Conservation (phyloP, 2,329 filamentous ascomycete species). For the Thermoascus crustaceus region DNA sequence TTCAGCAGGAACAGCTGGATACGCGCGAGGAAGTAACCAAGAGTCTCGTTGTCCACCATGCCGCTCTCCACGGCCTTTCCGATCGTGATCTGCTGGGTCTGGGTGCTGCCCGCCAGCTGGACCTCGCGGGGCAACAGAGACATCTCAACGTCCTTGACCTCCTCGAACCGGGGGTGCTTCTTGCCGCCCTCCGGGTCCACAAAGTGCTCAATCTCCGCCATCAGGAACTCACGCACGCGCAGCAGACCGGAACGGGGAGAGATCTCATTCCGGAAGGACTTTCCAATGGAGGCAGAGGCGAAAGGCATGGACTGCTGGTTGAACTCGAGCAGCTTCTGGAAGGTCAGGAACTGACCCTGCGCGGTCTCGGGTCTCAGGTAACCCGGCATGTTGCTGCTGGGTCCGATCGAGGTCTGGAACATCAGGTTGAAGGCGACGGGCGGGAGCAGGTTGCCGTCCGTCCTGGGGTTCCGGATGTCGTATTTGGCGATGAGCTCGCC, state of each 20-base stretch:
- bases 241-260: constrained; percentile 85
- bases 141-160: constrained; percentile 77
- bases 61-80: constrained; percentile 76
- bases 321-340: constrained; percentile 91
- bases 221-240: constrained; percentile 91
- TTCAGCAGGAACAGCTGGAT: constrained; percentile 85
- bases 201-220: constrained; percentile 99
- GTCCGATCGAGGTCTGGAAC: constrained; percentile 94
- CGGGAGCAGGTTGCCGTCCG: constrained; percentile 64
- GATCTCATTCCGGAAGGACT: constrained; percentile 97
- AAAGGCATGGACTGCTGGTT: constrained; percentile 95
- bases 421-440: constrained; percentile 96
- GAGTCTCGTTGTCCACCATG: constrained; percentile 91
- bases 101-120: constrained; percentile 78
- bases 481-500: constrained; percentile 84
- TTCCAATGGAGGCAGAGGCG: constrained; percentile 92
- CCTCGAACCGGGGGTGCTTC: constrained; percentile 80
- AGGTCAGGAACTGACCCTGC: constrained; percentile 97
- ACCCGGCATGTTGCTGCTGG: constrained; percentile 75
- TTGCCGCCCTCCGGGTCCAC: constrained; percentile 93
- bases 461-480: constrained; percentile 80
- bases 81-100: constrained; percentile 64
- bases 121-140: constrained; percentile 75
- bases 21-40: constrained; percentile 93
- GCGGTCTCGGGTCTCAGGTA: constrained; percentile 92